Percentiles rank a stretch among this genome's conserved stretches.
Evolutionary conservation across 2,329 filamentous ascomycete species (phyloP).

Genomic region (Cercospora janseana): DNA sequence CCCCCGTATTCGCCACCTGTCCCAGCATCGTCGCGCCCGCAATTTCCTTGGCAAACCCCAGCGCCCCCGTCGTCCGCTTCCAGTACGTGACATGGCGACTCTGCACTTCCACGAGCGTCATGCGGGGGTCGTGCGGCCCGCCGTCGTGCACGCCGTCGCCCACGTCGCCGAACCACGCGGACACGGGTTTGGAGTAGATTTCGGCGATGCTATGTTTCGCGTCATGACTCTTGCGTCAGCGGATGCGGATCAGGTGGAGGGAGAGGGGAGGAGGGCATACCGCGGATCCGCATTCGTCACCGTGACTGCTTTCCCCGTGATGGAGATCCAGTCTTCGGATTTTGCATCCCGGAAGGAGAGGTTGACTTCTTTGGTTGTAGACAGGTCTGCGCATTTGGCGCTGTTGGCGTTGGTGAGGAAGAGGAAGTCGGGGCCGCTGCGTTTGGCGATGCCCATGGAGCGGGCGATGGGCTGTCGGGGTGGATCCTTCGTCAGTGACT

Average conservation of each 20-base stretch:
- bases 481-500: constrained; percentile 3
- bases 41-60: constrained; percentile 38
- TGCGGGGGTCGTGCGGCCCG: constrained; percentile 48
- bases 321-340: constrained; percentile 49
- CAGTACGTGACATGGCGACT: constrained; percentile 36
- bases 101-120: constrained; percentile 38
- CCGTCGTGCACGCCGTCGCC: constrained; percentile 51
- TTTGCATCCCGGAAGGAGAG: constrained; percentile 49
- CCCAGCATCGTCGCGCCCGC: constrained; percentile 35
- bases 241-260: background rate
- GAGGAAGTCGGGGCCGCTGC: constrained; percentile 53
- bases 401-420: constrained; percentile 51
- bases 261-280: background rate
- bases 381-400: constrained; percentile 49
- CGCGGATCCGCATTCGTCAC: constrained; percentile 46
- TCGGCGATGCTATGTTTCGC: constrained; percentile 48
- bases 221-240: too few relatives aligned
- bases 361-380: constrained; percentile 43
- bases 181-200: constrained; percentile 41
- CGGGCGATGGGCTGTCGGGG: constrained; percentile 41
- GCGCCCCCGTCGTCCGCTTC: constrained; percentile 31
- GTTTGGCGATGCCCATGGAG: constrained; percentile 55
- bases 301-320: constrained; percentile 46
- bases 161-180: constrained; percentile 53
- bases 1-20: constrained; percentile 37